Evolutionary conservation across 2,329 filamentous ascomycete genomes (phyloP).

Genomic region (Tricladium varicosporioides): DNA sequence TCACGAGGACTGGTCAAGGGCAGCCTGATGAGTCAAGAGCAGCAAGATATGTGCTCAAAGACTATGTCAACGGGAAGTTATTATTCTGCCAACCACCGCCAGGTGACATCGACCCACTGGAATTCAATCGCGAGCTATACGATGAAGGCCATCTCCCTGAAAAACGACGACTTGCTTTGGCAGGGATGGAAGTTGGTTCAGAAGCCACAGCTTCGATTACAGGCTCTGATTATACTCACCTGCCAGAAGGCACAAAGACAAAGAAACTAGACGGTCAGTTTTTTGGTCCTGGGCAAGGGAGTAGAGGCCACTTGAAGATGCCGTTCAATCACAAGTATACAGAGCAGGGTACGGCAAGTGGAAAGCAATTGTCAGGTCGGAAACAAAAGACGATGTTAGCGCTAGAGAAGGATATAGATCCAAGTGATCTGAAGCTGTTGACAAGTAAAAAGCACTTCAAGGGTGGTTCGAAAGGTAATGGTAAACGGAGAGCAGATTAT

Average conservation of each 20-base stretch:
- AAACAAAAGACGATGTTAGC: constrained; percentile 81
- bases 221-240: constrained; percentile 48
- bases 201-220: constrained; percentile 40
- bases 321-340: constrained; percentile 91
- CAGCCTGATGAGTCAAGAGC: constrained; percentile 93
- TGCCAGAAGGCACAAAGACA: constrained; percentile 69
- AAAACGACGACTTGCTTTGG: constrained; percentile 69
- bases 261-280: constrained; percentile 82
- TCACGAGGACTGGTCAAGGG: constrained; percentile 83
- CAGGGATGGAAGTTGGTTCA: constrained; percentile 35
- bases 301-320: constrained; percentile 65
- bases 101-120: constrained; percentile 62
- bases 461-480: constrained; percentile 63
- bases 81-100: constrained; percentile 90
- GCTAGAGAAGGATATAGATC: constrained; percentile 80
- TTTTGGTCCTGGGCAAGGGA: constrained; percentile 66
- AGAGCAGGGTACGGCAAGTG: constrained; percentile 65
- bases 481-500: constrained; percentile 37
- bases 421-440: constrained; percentile 66
- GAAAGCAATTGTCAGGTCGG: constrained; percentile 74
- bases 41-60: constrained; percentile 85
- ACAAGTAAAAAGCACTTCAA: constrained; percentile 93
- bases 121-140: constrained; percentile 91
- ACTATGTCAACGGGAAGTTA: constrained; percentile 95
- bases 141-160: constrained; percentile 77